Base-by-base conservation (phyloP, 495 filamentous ascomycete species). In the Thermochaetoides thermophila region DNA sequence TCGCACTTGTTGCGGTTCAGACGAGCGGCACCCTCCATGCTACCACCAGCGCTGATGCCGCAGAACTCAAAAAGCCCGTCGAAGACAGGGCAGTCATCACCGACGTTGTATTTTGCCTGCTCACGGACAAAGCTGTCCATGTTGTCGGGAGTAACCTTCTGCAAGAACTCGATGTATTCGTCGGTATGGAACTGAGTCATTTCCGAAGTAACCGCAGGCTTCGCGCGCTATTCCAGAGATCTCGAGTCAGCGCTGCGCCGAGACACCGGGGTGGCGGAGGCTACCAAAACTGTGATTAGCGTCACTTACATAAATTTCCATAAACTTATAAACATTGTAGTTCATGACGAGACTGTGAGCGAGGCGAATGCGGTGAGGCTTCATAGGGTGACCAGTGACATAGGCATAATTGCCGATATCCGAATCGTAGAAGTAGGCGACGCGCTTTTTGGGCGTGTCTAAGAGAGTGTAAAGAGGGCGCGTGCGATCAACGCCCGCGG, bases 141-240 rank as follows among this genome's bases (percentile, higher is more conserved):
- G 48, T 99, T 99, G 53, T 96, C 89, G 4, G 89, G 91, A 0
- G 89, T 96, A 15, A 99, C 91, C 43, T 84, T 85, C 34, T 83
- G 79, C 13, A 99, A 63, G 56, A 99, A 99, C 35, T 99, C 91
- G 48, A 99, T 86, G 55, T 99, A 99, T 57, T 99, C 89, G 54
- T 99, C 89, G 6, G 89, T 95, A 56, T 99, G 89, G 51, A 96
- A 99, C 53, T 96, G 91, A 35, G 89, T 95, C 89, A 99, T 99
- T 52, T 99, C 89, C 42, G 80, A 78, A 37, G 82, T 84, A 17
- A 83, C 87, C 11, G 89, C 89, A 7, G 89, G 89, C 64, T 99
- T 99, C 26, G 89, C 89, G 45, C 89, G 83, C 86, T 95, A 38
- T 21, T 15, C 10, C 7, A 12, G 15, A 16, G 34, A n/a, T n/a